phyloP scores from a whole-genome alignment of 106 monocot genomes.

The Ottelia alismoides region DNA sequence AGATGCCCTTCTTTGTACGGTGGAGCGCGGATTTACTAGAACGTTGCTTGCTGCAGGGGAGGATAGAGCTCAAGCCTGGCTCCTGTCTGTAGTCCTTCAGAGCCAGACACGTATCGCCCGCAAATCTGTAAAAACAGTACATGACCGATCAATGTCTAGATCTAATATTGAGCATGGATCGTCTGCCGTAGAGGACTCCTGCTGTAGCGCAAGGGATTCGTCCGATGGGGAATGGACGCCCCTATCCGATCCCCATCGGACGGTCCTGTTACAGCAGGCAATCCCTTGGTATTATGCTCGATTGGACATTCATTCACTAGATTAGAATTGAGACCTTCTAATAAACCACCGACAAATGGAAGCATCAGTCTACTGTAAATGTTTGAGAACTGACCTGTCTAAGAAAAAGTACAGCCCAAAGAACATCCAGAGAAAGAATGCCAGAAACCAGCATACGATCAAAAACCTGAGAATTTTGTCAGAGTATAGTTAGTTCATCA shows the following conservation, averaged over 20 bases:
- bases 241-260: no score
- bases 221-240: no score
- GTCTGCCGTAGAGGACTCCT: no score
- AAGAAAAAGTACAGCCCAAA: constrained; percentile 87
- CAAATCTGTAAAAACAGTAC: constrained; percentile 59
- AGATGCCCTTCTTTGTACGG: constrained; percentile 37
- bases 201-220: no score
- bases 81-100: constrained; percentile 59
- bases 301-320: no score
- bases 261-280: no score
- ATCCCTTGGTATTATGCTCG: no score
- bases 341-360: background rate
- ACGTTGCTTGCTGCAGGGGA: constrained; percentile 44
- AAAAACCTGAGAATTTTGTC: constrained; percentile 33
- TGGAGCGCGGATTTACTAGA: constrained; percentile 30
- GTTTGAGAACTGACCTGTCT: constrained; percentile 35
- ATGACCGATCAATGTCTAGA: no score
- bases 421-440: constrained; percentile 56
- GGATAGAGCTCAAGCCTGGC: constrained; percentile 55
- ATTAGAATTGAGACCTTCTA: no score
- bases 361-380: background rate
- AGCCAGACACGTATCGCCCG: constrained; percentile 69
- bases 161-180: no score
- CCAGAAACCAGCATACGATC: constrained; percentile 65
- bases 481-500: no score